Evolutionary conservation across 306 rosid species (phyloP).

Genomic region (Rosa multiflora): DNA sequence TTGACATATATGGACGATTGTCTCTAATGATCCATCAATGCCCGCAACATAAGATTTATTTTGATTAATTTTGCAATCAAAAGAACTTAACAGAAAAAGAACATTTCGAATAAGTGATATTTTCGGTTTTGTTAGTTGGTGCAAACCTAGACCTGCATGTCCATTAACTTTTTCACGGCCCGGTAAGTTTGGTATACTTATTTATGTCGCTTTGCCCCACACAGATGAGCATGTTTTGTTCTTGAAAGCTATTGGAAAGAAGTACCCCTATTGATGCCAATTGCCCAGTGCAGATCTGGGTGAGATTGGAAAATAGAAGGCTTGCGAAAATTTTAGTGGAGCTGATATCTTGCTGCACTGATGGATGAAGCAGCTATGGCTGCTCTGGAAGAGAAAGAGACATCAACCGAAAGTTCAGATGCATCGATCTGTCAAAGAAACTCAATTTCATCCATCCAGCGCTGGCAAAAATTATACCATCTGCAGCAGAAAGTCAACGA

Average conservation of each 20-base stretch:
- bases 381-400: conserved; percentile 56
- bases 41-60: too few relatives aligned
- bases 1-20: too few relatives aligned
- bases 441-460: conserved; percentile 26
- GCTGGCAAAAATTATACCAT: conserved; percentile 16
- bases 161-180: conserved; percentile 46
- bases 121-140: too few relatives aligned
- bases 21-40: too few relatives aligned
- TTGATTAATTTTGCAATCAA: too few relatives aligned
- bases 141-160: too few relatives aligned
- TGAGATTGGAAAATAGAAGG: conserved; percentile 51
- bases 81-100: too few relatives aligned
- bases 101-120: too few relatives aligned
- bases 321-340: conserved; percentile 80
- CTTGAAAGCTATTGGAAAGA: conserved; percentile 67
- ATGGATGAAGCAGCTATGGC: conserved; percentile 68
- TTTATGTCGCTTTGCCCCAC: conserved; percentile 71
- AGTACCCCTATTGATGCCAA: conserved; percentile 51
- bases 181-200: conserved; percentile 78
- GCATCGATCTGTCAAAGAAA: conserved; percentile 15
- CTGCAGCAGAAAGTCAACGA: conserved; percentile 10
- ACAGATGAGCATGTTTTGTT: conserved; percentile 56
- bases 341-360: conserved; percentile 73
- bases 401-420: conserved; percentile 21
- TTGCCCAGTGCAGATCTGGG: conserved; percentile 45